Evolutionary conservation across 768 basidiomycete species (phyloP), one percentile per base, ranked within the genome.

Genomic region (Leccinum disarticulatum): DNA sequence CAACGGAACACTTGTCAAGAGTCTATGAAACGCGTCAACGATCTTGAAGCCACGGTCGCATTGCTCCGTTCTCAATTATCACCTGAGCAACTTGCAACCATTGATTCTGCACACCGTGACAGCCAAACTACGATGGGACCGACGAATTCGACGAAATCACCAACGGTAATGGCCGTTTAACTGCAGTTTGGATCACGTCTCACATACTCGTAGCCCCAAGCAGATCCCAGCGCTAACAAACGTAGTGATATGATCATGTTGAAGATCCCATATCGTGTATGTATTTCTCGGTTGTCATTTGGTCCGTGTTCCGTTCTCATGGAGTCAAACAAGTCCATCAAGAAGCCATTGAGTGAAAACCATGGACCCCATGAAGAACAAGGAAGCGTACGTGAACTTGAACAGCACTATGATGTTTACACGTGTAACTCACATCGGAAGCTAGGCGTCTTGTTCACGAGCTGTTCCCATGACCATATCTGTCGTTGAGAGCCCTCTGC

Each of bases 251-350:
- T 55, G 62, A 66, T 71, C 47, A 22, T 66, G 8, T 47, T 67
- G 33, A 69, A 62, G 60, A 70, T 71, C 0, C 68, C 68, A 35
- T 62, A 41, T 52, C 67, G 57, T 22, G 68, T 71, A 25, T 61
- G 65, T 54, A 28, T 46, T 48, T 33, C 19, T 43, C 25, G 4
- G 4, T 56, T 7, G 35, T 48, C 31, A 15, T 15, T 43, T 17
- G 17, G 30, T 46, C 43, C 10, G n/a, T 41, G 25, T 43, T n/a
- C 13, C 33, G 11, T 30, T 60, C 54, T 61, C 52, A 64, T 52
- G 19, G 41, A 41, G 19, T 22, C 7, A 30, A 57, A 43, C 19
- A 59, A 68, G 65, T 38, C 54, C 8, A 13, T 52, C 22, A 67
- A 48, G 52, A 69, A 38, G 30, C 46, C 53, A 13, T 15, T 50